Base-by-base conservation (phyloP, 192 early-diverging fungal genomes). In the Coemansia sp. region DNA sequence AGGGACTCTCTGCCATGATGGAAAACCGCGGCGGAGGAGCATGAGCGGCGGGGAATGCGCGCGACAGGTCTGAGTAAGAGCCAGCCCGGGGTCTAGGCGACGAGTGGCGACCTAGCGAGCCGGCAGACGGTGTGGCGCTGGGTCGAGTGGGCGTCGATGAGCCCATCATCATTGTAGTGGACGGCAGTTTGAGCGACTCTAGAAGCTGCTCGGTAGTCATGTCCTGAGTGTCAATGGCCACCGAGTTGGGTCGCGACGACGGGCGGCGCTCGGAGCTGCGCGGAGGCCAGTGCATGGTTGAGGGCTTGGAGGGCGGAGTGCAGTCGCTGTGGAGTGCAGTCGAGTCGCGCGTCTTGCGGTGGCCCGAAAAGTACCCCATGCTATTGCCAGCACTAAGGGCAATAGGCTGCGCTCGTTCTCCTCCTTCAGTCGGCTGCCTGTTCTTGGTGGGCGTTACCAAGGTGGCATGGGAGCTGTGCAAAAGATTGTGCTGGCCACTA, bases 181-280 rank as follows among this genome's bases (percentile, higher is more conserved):
- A 12, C n/a, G 76, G 76, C 26, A 80, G 64, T 36, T 73, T 73
- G 9, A 80, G 63, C 29, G 76, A 72, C 53, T 80, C 70, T 21
- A 80, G 53, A 17, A 80, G 67, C 40, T 80, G 44, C 40, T 80
- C 76, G 22, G 76, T 59, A 3, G 76, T 80, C 67, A 80, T 72
- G 14, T 65, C 68, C 15, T 54, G 57, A 14, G 60, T 35, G 26
- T 67, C 67, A 21, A 43, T 34, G 9, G 53, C 38, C 4, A 36
- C 42, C 3, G 70, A 72, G 11, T 53, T 56, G 2, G 70, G 35
- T 4, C 70, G 41, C 44, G 69, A 72, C 10, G 57, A 8, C 4
- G 58, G 33, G 10, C 44, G 43, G 6, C 72, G 67, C 18, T 38
- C 34, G 0, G n/a, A 32, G 34, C 53, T 48, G 17, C 48, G 67